Evolutionary conservation across 495 filamentous ascomycete species (phyloP).

Genomic region (Cercophora newfieldiana): DNA sequence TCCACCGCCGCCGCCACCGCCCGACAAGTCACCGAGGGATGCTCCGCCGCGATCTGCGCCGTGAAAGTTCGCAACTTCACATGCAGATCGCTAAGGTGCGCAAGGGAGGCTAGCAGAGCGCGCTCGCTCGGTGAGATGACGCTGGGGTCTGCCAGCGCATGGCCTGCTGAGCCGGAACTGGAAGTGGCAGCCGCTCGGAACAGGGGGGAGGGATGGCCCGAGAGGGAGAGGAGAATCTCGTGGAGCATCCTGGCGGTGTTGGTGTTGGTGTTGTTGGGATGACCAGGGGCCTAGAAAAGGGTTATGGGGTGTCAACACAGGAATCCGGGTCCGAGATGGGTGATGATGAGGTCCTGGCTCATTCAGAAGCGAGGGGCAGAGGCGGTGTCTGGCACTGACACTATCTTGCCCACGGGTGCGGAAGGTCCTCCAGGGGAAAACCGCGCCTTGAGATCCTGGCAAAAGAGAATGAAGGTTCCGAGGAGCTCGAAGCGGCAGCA

Average conservation of each 20-base stretch:
- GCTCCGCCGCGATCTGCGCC: slow-evolving; percentile 62
- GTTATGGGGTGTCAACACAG: no score
- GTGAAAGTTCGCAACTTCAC: slow-evolving; percentile 63
- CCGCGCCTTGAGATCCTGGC: slow-evolving; percentile 42
- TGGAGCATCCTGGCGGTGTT: slow-evolving; percentile 72
- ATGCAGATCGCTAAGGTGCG: slow-evolving; percentile 74
- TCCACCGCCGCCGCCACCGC: slow-evolving; percentile 80
- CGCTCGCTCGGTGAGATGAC: slow-evolving; percentile 73
- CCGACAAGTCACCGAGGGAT: slow-evolving; percentile 78
- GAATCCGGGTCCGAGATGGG: no score
- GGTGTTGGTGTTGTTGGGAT: slow-evolving; percentile 28
- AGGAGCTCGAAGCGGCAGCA: slow-evolving; percentile 53
- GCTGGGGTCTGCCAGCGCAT: slow-evolving; percentile 37
- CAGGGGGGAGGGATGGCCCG: slow-evolving; percentile 86
- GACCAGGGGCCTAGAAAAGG: neutral
- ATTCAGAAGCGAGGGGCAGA: neutral
- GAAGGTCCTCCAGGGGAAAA: neutral
- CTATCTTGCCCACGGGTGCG: neutral
- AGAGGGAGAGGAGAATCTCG: slow-evolving; percentile 93
- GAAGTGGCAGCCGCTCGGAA: slow-evolving; percentile 54
- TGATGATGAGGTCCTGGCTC: no score
- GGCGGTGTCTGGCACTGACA: neutral
- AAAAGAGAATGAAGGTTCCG: slow-evolving; percentile 47
- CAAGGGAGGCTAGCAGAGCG: slow-evolving; percentile 74
- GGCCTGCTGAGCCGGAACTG: slow-evolving; percentile 33